phyloP scores from a whole-genome alignment of 305 asterid species.

The Fraxinus latifolia region DNA sequence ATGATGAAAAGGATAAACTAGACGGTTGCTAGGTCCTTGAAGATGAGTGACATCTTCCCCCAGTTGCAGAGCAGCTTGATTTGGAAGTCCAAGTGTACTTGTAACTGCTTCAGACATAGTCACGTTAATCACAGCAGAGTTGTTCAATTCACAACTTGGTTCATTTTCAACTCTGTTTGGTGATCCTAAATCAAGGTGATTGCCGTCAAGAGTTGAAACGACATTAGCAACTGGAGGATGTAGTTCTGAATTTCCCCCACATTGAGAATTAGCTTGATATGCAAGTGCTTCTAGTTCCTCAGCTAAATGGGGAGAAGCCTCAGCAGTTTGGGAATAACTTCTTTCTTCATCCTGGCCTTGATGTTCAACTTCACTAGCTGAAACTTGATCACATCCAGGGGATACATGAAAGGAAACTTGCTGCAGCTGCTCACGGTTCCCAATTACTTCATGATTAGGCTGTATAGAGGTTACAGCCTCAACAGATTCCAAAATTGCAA shows the following conservation, averaged over 20 bases:
- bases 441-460: conserved; percentile 26
- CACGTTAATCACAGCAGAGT: conserved; percentile 29
- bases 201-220: neutral
- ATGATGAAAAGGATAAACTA: conserved; percentile 29
- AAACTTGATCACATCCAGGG: neutral
- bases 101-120: conserved; percentile 24
- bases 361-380: conserved; percentile 17
- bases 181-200: conserved; percentile 16
- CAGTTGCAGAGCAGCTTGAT: conserved; percentile 34
- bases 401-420: conserved; percentile 11
- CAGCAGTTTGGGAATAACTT: conserved; percentile 11
- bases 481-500: conserved; percentile 15
- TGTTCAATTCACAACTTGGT: conserved; percentile 17
- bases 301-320: conserved; percentile 13
- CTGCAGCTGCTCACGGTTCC: conserved; percentile 22
- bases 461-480: conserved; percentile 22
- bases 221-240: conserved; percentile 16
- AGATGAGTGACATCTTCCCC: conserved; percentile 24
- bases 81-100: conserved; percentile 31
- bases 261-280: conserved; percentile 19
- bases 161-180: conserved; percentile 15
- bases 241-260: conserved; percentile 10
- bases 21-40: conserved; percentile 32
- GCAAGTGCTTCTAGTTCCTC: conserved; percentile 24
- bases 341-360: conserved; percentile 8